Conservation (phyloP, 352 stramenopile genomes). For the Phytophthora uliginosa region DNA sequence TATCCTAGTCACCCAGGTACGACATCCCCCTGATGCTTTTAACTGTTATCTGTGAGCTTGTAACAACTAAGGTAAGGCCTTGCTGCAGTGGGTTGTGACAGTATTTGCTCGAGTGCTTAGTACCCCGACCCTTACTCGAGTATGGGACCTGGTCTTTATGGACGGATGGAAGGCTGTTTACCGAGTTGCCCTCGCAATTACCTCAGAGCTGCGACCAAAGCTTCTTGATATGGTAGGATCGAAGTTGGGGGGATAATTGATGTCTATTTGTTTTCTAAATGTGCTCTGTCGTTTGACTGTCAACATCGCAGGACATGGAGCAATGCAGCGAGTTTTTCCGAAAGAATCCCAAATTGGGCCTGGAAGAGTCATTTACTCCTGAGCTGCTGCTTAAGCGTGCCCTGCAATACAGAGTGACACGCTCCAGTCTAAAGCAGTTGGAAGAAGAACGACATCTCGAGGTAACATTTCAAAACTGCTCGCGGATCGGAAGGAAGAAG, state of each 20-base stretch:
- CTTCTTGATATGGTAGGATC: conserved; percentile 65
- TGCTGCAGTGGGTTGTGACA: conserved; percentile 84
- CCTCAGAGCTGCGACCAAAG: conserved; percentile 57
- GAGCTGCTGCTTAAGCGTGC: conserved; percentile 55
- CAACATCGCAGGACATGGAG: conserved; percentile 68
- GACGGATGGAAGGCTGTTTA: conserved; percentile 87
- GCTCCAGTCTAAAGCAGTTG: conserved; percentile 59
- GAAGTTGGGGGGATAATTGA: neutral
- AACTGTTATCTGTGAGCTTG: neutral
- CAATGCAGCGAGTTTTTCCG: conserved; percentile 78
- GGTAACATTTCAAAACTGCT: conserved; percentile 29
- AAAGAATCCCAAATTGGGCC: conserved; percentile 60
- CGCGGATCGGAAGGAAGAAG: neutral
- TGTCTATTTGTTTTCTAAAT: neutral
- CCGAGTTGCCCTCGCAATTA: conserved; percentile 76
- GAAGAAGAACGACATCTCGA: conserved; percentile 80
- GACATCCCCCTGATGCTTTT: neutral
- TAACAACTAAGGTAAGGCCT: neutral
- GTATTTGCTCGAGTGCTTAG: conserved; percentile 78
- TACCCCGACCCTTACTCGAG: conserved; percentile 48
- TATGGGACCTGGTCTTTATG: conserved; percentile 82
- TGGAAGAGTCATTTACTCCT: conserved; percentile 48
- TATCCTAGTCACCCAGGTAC: conserved; percentile 81
- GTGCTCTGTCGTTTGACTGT: neutral
- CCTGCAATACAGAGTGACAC: conserved; percentile 77